Evolutionary conservation across 2,329 filamentous ascomycete species (phyloP).

Genomic region (Penicillium psychrosexuale): DNA sequence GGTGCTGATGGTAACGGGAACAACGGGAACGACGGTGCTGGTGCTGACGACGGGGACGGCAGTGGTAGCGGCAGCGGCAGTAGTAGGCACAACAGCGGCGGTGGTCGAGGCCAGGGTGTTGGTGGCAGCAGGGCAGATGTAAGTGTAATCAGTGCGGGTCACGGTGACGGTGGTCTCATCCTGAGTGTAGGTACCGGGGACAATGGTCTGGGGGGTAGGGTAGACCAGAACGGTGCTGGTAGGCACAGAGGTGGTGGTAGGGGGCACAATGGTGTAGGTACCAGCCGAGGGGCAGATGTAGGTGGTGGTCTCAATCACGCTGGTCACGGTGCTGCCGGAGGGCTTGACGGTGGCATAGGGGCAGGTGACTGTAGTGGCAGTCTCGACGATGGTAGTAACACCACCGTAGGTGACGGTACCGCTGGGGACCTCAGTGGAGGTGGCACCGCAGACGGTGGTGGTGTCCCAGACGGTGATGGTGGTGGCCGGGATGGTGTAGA

Average conservation of each 20-base stretch:
- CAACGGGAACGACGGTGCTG: too few relatives aligned
- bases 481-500: constrained; percentile 71
- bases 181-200: constrained; percentile 70
- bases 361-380: constrained; percentile 65
- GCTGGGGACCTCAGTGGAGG: constrained; percentile 59
- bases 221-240: constrained; percentile 56
- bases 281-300: constrained; percentile 71
- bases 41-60: constrained; percentile 8
- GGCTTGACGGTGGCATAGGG: constrained; percentile 66
- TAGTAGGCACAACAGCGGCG: constrained; percentile 21
- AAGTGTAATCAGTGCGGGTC: constrained; percentile 64
- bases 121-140: constrained; percentile 66
- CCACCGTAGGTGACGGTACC: constrained; percentile 69
- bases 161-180: constrained; percentile 65
- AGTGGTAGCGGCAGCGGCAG: constrained; percentile 19
- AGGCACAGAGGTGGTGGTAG: constrained; percentile 58
- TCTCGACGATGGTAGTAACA: constrained; percentile 67
- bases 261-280: constrained; percentile 70
- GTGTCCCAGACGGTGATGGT: constrained; percentile 66
- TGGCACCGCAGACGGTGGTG: constrained; percentile 64
- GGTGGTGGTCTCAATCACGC: constrained; percentile 65
- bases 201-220: constrained; percentile 63
- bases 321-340: constrained; percentile 58
- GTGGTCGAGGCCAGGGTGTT: constrained; percentile 31
- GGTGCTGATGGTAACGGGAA: constrained; percentile 8